Base-by-base conservation (phyloP, 345 rosid genomes). In the Dimocarpus longan region DNA sequence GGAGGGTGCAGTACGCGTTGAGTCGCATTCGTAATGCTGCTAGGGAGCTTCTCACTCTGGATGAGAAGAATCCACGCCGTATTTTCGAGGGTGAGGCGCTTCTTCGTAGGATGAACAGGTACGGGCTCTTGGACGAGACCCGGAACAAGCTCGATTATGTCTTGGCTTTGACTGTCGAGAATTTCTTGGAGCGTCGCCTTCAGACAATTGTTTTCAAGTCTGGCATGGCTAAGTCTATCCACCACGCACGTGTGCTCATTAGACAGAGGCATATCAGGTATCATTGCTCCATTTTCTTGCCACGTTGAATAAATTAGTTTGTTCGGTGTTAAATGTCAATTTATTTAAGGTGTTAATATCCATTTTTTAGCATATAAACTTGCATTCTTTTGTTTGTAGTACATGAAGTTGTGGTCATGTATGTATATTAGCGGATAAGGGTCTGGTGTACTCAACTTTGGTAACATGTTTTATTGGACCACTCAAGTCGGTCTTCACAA, bases 101-200 rank as follows among this genome's bases (percentile, higher is more conserved):
- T 72, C 79, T 86, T 3, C 78, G 90, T 15, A 85, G 89, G 82
- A 88, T 88, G 90, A 83, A 83, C 74, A 79, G 88, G 57, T 85
- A 85, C 4, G 90, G 91, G 19, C 82, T 88, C 1, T 69, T 88
- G 85, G 90, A 88, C 0, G 88, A 85, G 77, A 81, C 80, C 76
- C 88, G 87, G 80, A 86, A 86, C 87, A 88, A 88, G 81, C 89
- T 86, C 4, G 91, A 88, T 84, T 86, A 88, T 39, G 88, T 86
- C 60, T 76, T 88, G 76, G 86, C 89, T 4, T 70, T 88, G 26
- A 88, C 89, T 0, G 90, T 88, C 59, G 90, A 88, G 86, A 88
- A 85, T 82, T 88, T 88, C 80, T 84, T 88, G 0, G 89, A 88
- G 82, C 84, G 91, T 18, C 86, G 91, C 32, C 89, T 85, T 46